A percentile compares a stretch with the other conserved stretches of the same genome.
These are phyloP conservation scores for Schwanniomyces vanrijiae DNA, from an alignment of 805 yeast species.

Conservation along the genomic window DNA sequence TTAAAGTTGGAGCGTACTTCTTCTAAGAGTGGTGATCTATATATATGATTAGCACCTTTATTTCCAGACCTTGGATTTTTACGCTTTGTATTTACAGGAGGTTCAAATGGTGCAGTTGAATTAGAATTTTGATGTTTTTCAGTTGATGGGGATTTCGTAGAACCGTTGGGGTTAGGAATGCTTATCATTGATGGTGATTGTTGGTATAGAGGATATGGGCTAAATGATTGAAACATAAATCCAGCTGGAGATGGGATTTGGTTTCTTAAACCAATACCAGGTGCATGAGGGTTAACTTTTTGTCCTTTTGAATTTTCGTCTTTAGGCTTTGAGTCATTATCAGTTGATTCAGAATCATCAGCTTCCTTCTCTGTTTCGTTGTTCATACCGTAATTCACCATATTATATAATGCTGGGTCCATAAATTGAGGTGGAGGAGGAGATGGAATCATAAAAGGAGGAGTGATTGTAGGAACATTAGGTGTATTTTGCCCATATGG, in stretches of 20 bases:
- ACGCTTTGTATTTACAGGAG: slow-evolving; percentile 6
- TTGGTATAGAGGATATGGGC: slow-evolving; percentile 44
- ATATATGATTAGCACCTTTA: slow-evolving; percentile 47
- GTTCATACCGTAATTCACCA: slow-evolving; percentile 23
- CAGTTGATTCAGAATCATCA: slow-evolving; percentile 4
- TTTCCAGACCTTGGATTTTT: slow-evolving; percentile 15
- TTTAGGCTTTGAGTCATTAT: background rate
- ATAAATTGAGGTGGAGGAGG: slow-evolving; percentile 34
- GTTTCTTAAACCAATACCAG: slow-evolving; percentile 39
- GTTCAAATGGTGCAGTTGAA: slow-evolving; percentile 14
- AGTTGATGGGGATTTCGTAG: slow-evolving; percentile 11
- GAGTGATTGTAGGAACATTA: slow-evolving; percentile 33
- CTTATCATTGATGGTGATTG: slow-evolving; percentile 19
- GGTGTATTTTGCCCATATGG: slow-evolving; percentile 33
- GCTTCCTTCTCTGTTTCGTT: slow-evolving; percentile 3
- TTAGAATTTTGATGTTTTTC: background rate
- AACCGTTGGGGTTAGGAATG: background rate
- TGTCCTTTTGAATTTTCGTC: background rate
- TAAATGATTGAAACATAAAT: slow-evolving; percentile 51
- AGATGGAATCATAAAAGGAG: slow-evolving; percentile 37
- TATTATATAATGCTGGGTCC: slow-evolving; percentile 36
- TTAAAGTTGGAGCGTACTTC: slow-evolving; percentile 71
- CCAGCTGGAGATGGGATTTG: slow-evolving; percentile 32
- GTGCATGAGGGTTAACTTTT: slow-evolving; percentile 8
- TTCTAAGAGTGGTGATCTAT: slow-evolving; percentile 78